These are phyloP conservation scores for Pichia sporocuriosa DNA, from an alignment of 805 yeast genomes.

Conservation along the genomic window DNA sequence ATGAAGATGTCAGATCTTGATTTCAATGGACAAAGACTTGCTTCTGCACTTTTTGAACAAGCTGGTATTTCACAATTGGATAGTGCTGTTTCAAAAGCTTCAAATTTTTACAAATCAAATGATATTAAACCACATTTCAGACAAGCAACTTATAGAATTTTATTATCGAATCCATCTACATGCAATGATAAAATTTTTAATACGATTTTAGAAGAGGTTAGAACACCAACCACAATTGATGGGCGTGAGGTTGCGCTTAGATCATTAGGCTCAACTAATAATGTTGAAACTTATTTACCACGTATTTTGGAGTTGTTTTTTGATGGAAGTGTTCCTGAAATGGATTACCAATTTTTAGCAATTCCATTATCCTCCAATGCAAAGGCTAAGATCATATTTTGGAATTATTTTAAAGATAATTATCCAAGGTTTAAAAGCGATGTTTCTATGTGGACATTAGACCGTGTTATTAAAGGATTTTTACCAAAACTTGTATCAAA, in stretches of 20 bases:
- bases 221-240: conserved; percentile 47
- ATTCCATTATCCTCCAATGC: conserved; percentile 41
- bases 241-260: conserved; percentile 49
- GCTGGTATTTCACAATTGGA: conserved; percentile 36
- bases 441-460: conserved; percentile 33
- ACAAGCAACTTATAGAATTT: conserved; percentile 36
- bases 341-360: conserved; percentile 53
- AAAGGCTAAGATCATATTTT: conserved; percentile 35
- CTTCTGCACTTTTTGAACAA: conserved; percentile 33
- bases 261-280: conserved; percentile 45
- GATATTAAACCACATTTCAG: conserved; percentile 35
- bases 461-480: conserved; percentile 30
- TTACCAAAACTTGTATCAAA: conserved; percentile 31
- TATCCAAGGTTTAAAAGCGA: conserved; percentile 38
- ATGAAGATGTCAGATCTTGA: conserved; percentile 11
- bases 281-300: conserved; percentile 30
- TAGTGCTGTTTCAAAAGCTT: conserved; percentile 27
- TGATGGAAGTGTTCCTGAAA: conserved; percentile 42
- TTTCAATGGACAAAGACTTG: conserved; percentile 27
- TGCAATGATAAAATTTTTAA: conserved; percentile 32
- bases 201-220: conserved; percentile 39
- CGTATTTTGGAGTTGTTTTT: conserved; percentile 35
- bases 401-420: conserved; percentile 44
- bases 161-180: conserved; percentile 33
- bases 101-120: conserved; percentile 5